Percentiles rank a stretch among this genome's conserved stretches.
Evolutionary conservation across 2,329 filamentous ascomycete species (phyloP).

Genomic region (Pseudocercospora fuligena): DNA sequence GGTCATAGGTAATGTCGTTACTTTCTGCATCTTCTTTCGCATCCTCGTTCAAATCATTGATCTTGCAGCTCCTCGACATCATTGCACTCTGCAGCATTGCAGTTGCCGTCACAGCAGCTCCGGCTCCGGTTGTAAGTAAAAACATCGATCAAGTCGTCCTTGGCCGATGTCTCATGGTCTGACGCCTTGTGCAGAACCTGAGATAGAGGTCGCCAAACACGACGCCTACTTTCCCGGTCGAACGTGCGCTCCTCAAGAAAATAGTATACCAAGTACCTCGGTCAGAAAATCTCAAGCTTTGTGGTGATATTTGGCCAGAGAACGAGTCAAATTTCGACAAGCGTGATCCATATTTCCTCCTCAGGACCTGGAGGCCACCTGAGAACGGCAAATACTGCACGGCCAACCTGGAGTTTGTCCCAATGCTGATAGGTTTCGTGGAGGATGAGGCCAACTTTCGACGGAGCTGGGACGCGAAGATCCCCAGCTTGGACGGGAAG

Average conservation of each 20-base stretch:
- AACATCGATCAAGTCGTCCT: not conserved
- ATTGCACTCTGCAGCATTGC: slow-evolving; percentile 1
- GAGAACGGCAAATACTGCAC: not conserved
- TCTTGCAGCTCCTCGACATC: slow-evolving; percentile 3
- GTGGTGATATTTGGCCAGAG: not conserved
- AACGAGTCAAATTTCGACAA: slow-evolving; percentile 7
- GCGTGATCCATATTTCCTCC: not conserved
- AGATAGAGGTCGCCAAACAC: not conserved
- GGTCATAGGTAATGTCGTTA: not conserved
- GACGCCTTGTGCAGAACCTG: not conserved
- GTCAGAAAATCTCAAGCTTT: too few species aligned
- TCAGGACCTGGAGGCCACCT: not conserved
- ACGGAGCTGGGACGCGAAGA: too few species aligned
- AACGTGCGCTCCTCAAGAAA: slow-evolving; percentile 1
- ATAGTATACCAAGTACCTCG: not conserved
- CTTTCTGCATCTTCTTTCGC: not conserved
- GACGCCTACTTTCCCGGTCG: slow-evolving; percentile 5
- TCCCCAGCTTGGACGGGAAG: too few species aligned
- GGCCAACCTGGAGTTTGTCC: not conserved
- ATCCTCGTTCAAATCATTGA: not conserved
- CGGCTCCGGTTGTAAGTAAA: not conserved
- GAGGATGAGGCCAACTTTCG: slow-evolving; percentile 7
- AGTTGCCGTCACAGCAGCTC: not conserved
- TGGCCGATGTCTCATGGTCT: not conserved
- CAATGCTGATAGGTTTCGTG: not conserved